A percentile compares a stretch with the other conserved stretches of the same genome.
Evolutionary conservation across 176 grass and related monocot species (phyloP).

Genomic region (Pharus latifolius): DNA sequence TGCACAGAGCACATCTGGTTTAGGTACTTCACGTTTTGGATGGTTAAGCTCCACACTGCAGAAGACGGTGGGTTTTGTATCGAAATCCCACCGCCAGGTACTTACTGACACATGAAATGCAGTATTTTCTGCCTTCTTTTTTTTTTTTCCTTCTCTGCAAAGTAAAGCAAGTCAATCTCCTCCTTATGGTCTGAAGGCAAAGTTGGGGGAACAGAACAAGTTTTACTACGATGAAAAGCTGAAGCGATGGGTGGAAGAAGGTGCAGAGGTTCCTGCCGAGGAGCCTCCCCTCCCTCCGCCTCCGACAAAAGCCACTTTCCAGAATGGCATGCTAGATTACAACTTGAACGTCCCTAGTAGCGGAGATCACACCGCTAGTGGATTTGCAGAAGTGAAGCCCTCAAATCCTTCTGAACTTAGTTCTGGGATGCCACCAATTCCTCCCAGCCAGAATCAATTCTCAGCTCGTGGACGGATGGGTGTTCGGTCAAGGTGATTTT

Average conservation of each 20-base stretch:
- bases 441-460: conserved; percentile 87
- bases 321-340: conserved; percentile 41
- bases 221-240: conserved; percentile 95
- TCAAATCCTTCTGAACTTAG: conserved; percentile 14
- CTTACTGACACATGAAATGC: background rate
- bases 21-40: conserved; percentile 72
- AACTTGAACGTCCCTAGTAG: conserved; percentile 23
- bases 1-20: conserved; percentile 42
- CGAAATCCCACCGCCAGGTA: conserved; percentile 73
- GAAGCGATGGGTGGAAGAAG: conserved; percentile 95
- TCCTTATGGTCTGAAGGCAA: conserved; percentile 43
- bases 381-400: conserved; percentile 19
- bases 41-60: conserved; percentile 50
- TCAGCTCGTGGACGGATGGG: conserved; percentile 66
- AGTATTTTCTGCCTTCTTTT: background rate
- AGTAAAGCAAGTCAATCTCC: background rate
- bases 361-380: conserved; percentile 28
- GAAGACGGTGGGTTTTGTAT: conserved; percentile 72
- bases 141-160: background rate
- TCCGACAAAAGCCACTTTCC: conserved; percentile 50
- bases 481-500: conserved; percentile 72
- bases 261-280: conserved; percentile 41
- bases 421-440: conserved; percentile 57
- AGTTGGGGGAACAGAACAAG: conserved; percentile 73
- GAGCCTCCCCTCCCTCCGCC: conserved; percentile 67